Evolutionary conservation across 441 rosid genomes (phyloP), one percentile per base, ranked within the genome.

Genomic region (Pelargonium cotyledonis): DNA sequence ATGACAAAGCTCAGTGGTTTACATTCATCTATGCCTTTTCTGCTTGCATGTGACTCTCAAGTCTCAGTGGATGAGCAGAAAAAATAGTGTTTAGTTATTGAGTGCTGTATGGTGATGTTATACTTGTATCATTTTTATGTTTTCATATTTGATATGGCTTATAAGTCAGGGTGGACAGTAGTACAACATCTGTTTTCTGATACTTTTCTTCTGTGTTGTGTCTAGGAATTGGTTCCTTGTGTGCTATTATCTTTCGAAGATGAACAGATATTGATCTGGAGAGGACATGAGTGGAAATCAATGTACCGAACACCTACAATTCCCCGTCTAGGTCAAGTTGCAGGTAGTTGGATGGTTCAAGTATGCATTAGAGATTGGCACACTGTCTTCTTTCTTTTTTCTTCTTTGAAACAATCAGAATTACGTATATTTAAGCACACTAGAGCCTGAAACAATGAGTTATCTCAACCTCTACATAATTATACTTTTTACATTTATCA

Each of bases 251-350:
- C 96, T 68, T 92, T 90, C 70, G 98, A 89, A 23, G 89, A 92
- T 65, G 97, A 88, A 81, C 98, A 90, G 70, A 85, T 92, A 78
- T 73, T 92, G 82, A 83, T 90, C 84, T 92, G 96, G 97, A 85
- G 98, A 78, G 98, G 97, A 73, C 81, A 60, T 61, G 82, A 89
- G 12, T 92, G 96, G 96, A 90, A 85, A 77, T 79, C 95, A 8
- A 84, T 76, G 83, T 90, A 85, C 74, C 71, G 79, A 55, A 74
- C 82, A 70, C 73, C 55, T 65, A 68, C 78, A 65, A 9, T 63
- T 73, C 76, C 83, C 47, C 66, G 74, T 68, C 68, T 71, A 70
- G 73, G 76, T 49, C 73, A 68, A 68, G 46, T 16, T 76, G 76
- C 75, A 15, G 71, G 75, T 11, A 67, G 60, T 70, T 51, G 23